Evolutionary conservation across 768 basidiomycete genomes (phyloP), one percentile per base, ranked within the genome.

Genomic region (Tylopilus sp.): DNA sequence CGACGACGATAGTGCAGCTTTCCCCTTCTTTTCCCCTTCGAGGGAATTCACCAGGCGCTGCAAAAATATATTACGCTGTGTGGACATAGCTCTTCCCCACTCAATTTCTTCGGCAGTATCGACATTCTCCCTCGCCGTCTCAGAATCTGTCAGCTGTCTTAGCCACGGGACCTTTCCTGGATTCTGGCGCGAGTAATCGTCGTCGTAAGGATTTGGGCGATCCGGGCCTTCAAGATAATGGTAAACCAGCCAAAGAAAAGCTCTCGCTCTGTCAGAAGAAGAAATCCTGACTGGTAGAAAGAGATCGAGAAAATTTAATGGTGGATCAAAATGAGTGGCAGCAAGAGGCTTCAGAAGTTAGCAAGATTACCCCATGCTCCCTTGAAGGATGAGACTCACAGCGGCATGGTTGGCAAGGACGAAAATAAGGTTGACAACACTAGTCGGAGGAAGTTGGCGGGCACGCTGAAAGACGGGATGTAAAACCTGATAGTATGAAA

Each of bases 391-490:
- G 30, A 45, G 29, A 77, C 82, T 66, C 71, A 92, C 89, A 28
- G 82, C 79, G 43, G 88, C 83, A 61, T 91, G 87, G 61, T 84
- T 87, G 26, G 87, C 80, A 42, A 95, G 77, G 40, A 92, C 82
- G 63, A 95, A 95, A 43, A 95, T 80, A 41, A 93, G 75, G 66
- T 94, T 92, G 49, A 91, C 87, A 19, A 94, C 80, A 56, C 87
- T 92, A 11, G 93, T 94, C 11, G 92, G 84, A 43, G 93, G 93
- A 24, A 78, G 75, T 52, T 79, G 73, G 28, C 82, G 83, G 43
- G 74, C 71, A 65, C 75, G 79, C 86, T 88, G 60, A 21, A 44
- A 2, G 25, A 17, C 34, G 6, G 8, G 36, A 33, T 50, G 25
- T 56, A 29, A 49, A 43, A 46, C 36, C 54, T 56, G 22, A 45